Conservation (phyloP, 495 filamentous ascomycete species). For the Diplogelasinospora grovesii region DNA sequence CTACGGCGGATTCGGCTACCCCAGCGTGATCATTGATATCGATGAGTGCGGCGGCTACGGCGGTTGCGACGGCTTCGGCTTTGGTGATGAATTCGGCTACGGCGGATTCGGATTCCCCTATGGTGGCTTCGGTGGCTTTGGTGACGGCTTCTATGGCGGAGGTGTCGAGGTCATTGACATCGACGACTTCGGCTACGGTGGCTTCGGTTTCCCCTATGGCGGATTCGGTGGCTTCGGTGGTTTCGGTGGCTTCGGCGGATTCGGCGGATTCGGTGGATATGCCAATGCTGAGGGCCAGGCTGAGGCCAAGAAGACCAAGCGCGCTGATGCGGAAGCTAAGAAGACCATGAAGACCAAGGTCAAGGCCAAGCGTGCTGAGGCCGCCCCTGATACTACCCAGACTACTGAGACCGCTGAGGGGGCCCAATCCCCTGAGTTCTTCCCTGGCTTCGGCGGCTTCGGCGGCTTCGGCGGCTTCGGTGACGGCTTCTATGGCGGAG, state of each 20-base stretch:
- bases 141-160: not conserved
- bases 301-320: too few relatives aligned
- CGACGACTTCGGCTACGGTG: not conserved
- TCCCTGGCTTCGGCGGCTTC: conserved; percentile 2
- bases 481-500: not conserved
- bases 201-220: not conserved
- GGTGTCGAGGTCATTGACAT: not conserved
- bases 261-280: too few relatives aligned
- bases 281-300: too few relatives aligned
- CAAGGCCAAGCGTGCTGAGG: too few relatives aligned
- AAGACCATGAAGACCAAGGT: too few relatives aligned
- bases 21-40: not conserved
- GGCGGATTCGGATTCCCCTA: not conserved
- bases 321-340: too few relatives aligned
- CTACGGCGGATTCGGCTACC: not conserved
- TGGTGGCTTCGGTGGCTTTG: not conserved
- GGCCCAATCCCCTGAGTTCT: not conserved
- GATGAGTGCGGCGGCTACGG: not conserved
- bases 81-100: too few relatives aligned
- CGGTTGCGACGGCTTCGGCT: conserved; percentile 3
- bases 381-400: conserved; percentile 5
- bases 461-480: not conserved
- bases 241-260: conserved; percentile 1
- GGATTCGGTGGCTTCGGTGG: conserved; percentile 2
- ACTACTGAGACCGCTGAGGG: not conserved